These are phyloP conservation scores for Aspergillus sergii DNA, from an alignment of 2,329 filamentous ascomycete species.

Conservation along the genomic window DNA sequence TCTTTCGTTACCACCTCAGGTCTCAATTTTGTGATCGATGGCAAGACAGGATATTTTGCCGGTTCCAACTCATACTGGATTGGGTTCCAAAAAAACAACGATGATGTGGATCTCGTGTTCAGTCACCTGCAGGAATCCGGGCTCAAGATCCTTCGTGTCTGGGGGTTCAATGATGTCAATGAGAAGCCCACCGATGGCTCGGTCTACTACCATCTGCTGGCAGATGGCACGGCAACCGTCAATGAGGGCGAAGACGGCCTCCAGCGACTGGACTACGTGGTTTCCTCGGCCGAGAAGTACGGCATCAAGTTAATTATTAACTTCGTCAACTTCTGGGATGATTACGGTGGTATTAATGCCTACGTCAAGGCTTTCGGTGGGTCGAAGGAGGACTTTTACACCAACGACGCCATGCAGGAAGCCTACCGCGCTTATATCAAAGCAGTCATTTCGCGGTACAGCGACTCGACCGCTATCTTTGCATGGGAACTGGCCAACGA, in stretches of 20 bases:
- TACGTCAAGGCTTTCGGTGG: slow-evolving; percentile 61
- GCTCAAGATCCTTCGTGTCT: slow-evolving; percentile 55
- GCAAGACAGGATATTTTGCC: slow-evolving; percentile 47
- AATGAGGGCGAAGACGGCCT: slow-evolving; percentile 66
- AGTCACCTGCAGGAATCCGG: slow-evolving; percentile 38
- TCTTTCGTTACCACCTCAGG: slow-evolving; percentile 29
- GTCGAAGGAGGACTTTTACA: slow-evolving; percentile 59
- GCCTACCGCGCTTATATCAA: slow-evolving; percentile 67
- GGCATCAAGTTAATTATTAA: slow-evolving; percentile 63
- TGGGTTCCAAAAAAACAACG: slow-evolving; percentile 51
- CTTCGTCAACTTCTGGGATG: slow-evolving; percentile 68
- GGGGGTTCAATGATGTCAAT: slow-evolving; percentile 57
- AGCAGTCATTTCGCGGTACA: slow-evolving; percentile 62
- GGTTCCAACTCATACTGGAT: slow-evolving; percentile 59
- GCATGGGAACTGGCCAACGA: slow-evolving; percentile 72
- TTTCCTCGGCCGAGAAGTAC: slow-evolving; percentile 60
- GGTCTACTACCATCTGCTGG: slow-evolving; percentile 49
- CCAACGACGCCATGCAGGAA: slow-evolving; percentile 53
- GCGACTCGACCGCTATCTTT: slow-evolving; percentile 61
- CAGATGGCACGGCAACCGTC: slow-evolving; percentile 51
- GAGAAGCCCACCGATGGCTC: slow-evolving; percentile 43
- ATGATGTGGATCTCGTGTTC: slow-evolving; percentile 51
- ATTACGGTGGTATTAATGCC: slow-evolving; percentile 66
- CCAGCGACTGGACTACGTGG: slow-evolving; percentile 66
- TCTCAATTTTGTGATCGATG: slow-evolving; percentile 43